phyloP scores from a whole-genome alignment of 1,139 yeast genomes.

The Kodamaea suecica region DNA sequence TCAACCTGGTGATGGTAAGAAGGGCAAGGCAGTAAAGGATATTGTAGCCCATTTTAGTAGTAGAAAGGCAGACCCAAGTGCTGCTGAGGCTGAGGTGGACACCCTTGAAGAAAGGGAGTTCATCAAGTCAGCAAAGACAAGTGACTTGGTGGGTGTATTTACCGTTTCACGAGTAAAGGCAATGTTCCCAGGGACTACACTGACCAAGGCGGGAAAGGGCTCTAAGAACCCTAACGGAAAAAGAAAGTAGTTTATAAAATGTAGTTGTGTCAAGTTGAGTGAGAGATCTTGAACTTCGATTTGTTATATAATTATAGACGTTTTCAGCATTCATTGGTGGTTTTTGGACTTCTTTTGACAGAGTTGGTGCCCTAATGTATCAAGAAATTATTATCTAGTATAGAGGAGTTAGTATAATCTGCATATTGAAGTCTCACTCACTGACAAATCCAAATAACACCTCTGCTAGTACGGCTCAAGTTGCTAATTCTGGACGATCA shows the following conservation, averaged over 20 bases:
- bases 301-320: not conserved
- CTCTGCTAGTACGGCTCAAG: too few relatives aligned
- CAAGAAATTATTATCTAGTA: too few relatives aligned
- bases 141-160: slow-evolving; percentile 37
- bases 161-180: slow-evolving; percentile 42
- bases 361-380: too few relatives aligned
- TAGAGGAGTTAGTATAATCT: too few relatives aligned
- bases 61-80: slow-evolving; percentile 51
- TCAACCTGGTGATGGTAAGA: slow-evolving; percentile 83
- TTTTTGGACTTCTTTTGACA: too few relatives aligned
- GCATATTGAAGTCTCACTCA: too few relatives aligned
- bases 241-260: not conserved
- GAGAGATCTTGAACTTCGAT: too few relatives aligned
- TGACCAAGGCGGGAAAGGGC: slow-evolving; percentile 6
- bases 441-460: too few relatives aligned
- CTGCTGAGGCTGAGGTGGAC: slow-evolving; percentile 53
- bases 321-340: too few relatives aligned
- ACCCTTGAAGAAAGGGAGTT: slow-evolving; percentile 72
- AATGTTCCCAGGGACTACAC: slow-evolving; percentile 31
- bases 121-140: slow-evolving; percentile 55
- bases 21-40: slow-evolving; percentile 82
- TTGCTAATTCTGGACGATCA: too few relatives aligned
- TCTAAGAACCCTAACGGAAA: slow-evolving; percentile 3
- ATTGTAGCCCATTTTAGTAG: slow-evolving; percentile 55
- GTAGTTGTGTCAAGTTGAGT: too few relatives aligned